Percentiles rank a stretch among this genome's conserved stretches.
These are phyloP conservation scores for Exsudoporus frostii DNA, from an alignment of 768 basidiomycete genomes.

Conservation along the genomic window DNA sequence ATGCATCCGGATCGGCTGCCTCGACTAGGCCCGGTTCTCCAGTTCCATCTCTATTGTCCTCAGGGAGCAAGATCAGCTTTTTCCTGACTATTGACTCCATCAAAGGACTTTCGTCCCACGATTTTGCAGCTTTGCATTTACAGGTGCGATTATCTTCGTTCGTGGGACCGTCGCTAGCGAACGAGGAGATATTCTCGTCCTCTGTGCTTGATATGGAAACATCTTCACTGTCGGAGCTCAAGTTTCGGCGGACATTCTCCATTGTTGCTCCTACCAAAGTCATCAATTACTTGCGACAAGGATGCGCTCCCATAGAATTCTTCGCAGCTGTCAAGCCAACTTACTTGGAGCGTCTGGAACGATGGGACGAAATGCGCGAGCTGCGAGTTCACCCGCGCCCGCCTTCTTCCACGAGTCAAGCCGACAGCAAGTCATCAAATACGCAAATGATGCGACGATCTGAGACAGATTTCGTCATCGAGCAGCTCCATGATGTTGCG, in stretches of 20 bases:
- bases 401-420: slow-evolving; percentile 27
- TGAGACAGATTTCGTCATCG: slow-evolving; percentile 86
- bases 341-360: slow-evolving; percentile 84
- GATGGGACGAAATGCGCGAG: slow-evolving; percentile 93
- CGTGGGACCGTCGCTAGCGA: slow-evolving; percentile 61
- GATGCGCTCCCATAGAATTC: slow-evolving; percentile 86
- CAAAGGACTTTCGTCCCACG: slow-evolving; percentile 85
- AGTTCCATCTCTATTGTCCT: slow-evolving; percentile 57
- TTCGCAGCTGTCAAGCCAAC: slow-evolving; percentile 79
- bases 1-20: slow-evolving; percentile 56
- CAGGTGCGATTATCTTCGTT: slow-evolving; percentile 89
- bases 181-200: slow-evolving; percentile 85
- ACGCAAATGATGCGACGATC: slow-evolving; percentile 84
- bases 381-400: slow-evolving; percentile 48
- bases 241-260: slow-evolving; percentile 80
- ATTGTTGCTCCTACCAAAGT: slow-evolving; percentile 74
- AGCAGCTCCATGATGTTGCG: slow-evolving; percentile 88
- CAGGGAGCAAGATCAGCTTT: slow-evolving; percentile 82
- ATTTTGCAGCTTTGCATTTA: slow-evolving; percentile 81
- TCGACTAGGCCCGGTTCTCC: slow-evolving; percentile 79
- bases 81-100: slow-evolving; percentile 83
- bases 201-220: slow-evolving; percentile 68
- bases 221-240: slow-evolving; percentile 72
- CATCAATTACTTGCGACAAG: slow-evolving; percentile 64
- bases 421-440: slow-evolving; percentile 40